Evolutionary conservation across 768 basidiomycete genomes (phyloP).

Genomic region (Mrakia gelida): DNA sequence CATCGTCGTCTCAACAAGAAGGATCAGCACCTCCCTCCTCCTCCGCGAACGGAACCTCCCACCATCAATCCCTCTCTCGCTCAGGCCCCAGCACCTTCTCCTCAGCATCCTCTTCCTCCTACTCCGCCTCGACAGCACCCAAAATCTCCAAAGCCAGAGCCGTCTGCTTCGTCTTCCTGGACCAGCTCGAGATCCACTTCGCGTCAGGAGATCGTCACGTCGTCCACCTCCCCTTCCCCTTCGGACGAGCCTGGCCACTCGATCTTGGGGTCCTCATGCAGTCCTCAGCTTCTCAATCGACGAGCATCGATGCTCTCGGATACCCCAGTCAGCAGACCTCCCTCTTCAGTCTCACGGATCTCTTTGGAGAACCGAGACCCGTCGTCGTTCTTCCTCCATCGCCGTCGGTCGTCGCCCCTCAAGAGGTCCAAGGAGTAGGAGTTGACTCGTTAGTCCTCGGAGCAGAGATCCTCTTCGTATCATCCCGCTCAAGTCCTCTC

Average conservation of each 20-base stretch:
- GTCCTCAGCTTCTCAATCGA: not conserved
- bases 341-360: constrained; percentile 16
- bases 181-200: constrained; percentile 38
- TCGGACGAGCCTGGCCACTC: constrained; percentile 38
- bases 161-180: constrained; percentile 41
- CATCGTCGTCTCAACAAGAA: not conserved
- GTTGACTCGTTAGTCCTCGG: not conserved
- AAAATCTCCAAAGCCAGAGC: constrained; percentile 29
- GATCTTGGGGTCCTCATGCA: constrained; percentile 35
- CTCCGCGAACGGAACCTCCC: not conserved
- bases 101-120: constrained; percentile 2
- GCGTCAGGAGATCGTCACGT: constrained; percentile 39
- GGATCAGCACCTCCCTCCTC: constrained; percentile 16
- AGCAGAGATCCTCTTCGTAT: not conserved
- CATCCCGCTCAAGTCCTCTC: not conserved
- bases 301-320: not conserved
- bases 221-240: constrained; percentile 40
- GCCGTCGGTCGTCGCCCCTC: not conserved
- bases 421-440: not conserved
- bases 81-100: not conserved
- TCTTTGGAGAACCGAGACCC: not conserved
- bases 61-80: not conserved
- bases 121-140: not conserved
- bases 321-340: not conserved
- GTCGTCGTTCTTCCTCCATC: not conserved